phyloP scores from a whole-genome alignment of 164 flowering plant genomes.

The Vitis riparia region DNA sequence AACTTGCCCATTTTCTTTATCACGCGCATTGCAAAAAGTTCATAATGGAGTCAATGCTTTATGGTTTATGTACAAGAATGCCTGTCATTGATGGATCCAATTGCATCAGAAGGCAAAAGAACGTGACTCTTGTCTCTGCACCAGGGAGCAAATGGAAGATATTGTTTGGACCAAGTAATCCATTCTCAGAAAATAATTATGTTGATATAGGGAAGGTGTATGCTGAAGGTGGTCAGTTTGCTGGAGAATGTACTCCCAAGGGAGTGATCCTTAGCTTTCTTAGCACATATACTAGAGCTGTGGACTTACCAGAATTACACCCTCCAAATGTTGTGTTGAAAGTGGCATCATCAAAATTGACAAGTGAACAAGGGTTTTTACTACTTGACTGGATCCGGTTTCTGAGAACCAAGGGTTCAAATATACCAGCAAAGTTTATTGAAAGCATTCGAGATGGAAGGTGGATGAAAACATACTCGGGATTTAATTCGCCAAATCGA shows the following conservation, averaged over 20 bases:
- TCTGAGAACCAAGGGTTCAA: neutral
- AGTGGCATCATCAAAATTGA: slow-evolving; percentile 6
- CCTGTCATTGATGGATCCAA: slow-evolving; percentile 11
- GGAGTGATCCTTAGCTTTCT: neutral
- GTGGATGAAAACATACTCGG: no score
- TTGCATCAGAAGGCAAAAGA: neutral
- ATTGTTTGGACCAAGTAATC: neutral
- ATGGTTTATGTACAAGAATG: neutral
- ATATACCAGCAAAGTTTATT: no score
- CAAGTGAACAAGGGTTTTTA: slow-evolving; percentile 16
- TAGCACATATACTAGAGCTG: neutral
- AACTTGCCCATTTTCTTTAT: slow-evolving; percentile 11
- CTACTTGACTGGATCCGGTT: slow-evolving; percentile 18
- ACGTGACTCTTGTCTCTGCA: slow-evolving; percentile 13
- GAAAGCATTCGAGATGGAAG: no score
- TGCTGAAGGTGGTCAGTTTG: slow-evolving; percentile 2
- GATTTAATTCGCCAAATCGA: no score
- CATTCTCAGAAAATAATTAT: slow-evolving; percentile 1
- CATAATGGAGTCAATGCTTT: neutral
- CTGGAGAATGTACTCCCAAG: neutral
- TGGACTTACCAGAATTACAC: neutral
- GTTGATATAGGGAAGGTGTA: neutral
- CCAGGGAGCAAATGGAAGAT: slow-evolving; percentile 14
- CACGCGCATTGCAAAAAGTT: neutral
- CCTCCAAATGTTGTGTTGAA: slow-evolving; percentile 4